Evolutionary conservation across 164 flowering plant genomes (phyloP).

Genomic region (Magnolia sinica): DNA sequence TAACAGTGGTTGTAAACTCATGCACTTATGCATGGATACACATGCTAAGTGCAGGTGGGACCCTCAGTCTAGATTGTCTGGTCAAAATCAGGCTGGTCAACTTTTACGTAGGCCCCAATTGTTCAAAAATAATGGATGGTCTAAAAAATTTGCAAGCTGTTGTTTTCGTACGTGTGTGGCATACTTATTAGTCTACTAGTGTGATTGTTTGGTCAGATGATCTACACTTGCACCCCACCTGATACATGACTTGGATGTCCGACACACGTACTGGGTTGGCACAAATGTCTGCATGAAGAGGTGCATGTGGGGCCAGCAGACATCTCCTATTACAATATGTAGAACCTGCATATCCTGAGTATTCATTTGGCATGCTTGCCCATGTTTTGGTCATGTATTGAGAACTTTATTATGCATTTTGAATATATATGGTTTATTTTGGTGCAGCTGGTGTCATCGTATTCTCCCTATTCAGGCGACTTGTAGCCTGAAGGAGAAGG

Average conservation of each 20-base stretch:
- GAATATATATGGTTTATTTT: conserved; percentile 4
- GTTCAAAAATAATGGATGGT: no score
- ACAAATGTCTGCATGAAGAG: neutral
- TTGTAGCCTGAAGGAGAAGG: conserved; percentile 58
- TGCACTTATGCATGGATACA: no score
- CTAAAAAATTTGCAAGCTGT: no score
- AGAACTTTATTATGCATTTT: neutral
- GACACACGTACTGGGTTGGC: neutral
- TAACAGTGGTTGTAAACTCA: no score
- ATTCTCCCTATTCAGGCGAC: conserved; percentile 83
- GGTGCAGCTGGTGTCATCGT: conserved; percentile 85
- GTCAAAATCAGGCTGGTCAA: no score
- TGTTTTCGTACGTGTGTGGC: no score
- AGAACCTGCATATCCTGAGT: neutral
- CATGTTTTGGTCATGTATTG: neutral
- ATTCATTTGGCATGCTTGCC: neutral
- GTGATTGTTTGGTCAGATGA: no score
- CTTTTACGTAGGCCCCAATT: no score
- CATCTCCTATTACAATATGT: neutral
- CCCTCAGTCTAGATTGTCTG: no score
- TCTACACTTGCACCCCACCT: no score
- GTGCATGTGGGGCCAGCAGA: neutral
- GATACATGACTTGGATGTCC: neutral
- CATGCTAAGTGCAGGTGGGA: no score
- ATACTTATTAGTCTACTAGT: no score